Evolutionary conservation across 2,329 filamentous ascomycete species (phyloP), one percentile per base, ranked within the genome.

Genomic region (Xylariomycetidae sp.): DNA sequence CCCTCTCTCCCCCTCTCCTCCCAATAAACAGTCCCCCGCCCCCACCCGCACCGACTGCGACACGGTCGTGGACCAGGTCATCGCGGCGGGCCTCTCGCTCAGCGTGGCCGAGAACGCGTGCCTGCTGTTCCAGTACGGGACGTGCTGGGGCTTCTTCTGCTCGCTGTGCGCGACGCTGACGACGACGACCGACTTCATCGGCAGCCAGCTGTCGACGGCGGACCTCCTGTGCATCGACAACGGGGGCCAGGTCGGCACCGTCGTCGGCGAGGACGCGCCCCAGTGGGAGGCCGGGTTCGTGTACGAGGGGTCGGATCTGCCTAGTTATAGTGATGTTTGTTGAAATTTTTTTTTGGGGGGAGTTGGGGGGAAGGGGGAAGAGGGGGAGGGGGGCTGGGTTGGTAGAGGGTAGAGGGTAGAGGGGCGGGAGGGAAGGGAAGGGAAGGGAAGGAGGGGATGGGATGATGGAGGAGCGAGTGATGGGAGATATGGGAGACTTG

Each of bases 61-160:
- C 30, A 40, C 35, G 13, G 47, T 62, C 23, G 49, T 58, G 44
- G 38, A 44, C 45, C 46, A 58, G 27, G 50, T 62, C 6, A 36
- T 46, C 19, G 46, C 38, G 10, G 42, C 53, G 16, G 43, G 51
- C 33, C 46, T 54, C 31, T 38, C 51, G 6, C 40, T 61, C 18
- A 46, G 54, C 14, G 40, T 62, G 14, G 37, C 54, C 16, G 33
- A 51, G 20, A 54, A 50, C 38, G 43, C 55, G 14, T 62, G 59
- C 44, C 45, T 61, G 13, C 37, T 50, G 19, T 62, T 58, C 41
- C 38, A 49, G n/a, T 58, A 41, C 38, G 23, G 45, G 17, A 59
- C 57, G n/a, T 62, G 59, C 45, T 49, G 53, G 48, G 59, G 49
- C 28, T 62, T 61, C 49, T 62, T 62, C 51, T 62, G 58, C 46